A percentile compares a stretch with the other conserved stretches of the same genome.
These are phyloP conservation scores for Leersia perrieri DNA, from an alignment of 176 grass and related monocot genomes.

Conservation along the genomic window DNA sequence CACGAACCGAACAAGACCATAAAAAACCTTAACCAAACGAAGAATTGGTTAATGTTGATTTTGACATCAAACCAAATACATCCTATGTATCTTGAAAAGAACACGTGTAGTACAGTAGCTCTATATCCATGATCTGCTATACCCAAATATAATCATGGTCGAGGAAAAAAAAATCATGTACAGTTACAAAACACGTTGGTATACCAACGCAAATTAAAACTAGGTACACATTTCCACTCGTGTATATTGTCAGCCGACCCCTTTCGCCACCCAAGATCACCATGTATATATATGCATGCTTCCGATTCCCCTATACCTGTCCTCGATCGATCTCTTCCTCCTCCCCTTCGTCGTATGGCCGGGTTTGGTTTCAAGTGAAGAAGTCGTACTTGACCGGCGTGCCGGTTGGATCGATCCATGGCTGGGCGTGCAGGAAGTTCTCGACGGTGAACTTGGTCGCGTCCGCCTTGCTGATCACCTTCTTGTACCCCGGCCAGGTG, in stretches of 20 bases:
- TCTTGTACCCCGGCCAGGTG: slow-evolving; percentile 62
- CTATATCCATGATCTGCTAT: not conserved
- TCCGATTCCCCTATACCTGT: too few species aligned
- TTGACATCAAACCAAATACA: too few species aligned
- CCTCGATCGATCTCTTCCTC: too few species aligned
- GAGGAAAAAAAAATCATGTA: slow-evolving; percentile 24
- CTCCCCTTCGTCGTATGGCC: too few species aligned
- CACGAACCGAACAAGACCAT: too few species aligned
- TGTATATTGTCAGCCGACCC: too few species aligned
- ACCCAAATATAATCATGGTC: slow-evolving; percentile 1
- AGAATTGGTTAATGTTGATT: too few species aligned
- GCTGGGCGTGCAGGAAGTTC: slow-evolving; percentile 58
- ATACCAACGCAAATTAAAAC: slow-evolving; percentile 28
- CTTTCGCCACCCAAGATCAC: too few species aligned
- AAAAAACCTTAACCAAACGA: too few species aligned
- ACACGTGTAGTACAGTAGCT: too few species aligned
- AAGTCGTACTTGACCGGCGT: slow-evolving; percentile 71
- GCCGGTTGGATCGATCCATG: slow-evolving; percentile 63
- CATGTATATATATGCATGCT: too few species aligned
- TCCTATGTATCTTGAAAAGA: too few species aligned
- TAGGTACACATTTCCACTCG: not conserved
- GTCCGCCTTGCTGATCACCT: slow-evolving; percentile 45
- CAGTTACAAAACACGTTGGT: slow-evolving; percentile 18
- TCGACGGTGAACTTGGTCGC: slow-evolving; percentile 53
- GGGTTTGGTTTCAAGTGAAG: slow-evolving; percentile 38